Base-by-base conservation (phyloP, 768 basidiomycete genomes). In the Gloeophyllum trabeum region DNA sequence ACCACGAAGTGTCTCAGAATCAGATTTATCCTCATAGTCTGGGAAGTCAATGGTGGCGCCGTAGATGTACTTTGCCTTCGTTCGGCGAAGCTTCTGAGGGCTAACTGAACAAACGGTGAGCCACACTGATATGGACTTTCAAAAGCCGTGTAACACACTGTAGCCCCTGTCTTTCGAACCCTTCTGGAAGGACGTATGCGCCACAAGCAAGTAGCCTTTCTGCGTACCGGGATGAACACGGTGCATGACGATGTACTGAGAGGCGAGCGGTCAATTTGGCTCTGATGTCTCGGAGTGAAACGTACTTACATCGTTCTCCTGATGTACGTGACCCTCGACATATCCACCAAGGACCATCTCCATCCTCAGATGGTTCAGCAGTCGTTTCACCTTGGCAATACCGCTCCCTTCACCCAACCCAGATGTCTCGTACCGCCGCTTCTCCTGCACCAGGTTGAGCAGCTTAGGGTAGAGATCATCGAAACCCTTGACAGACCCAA, bases 401-500 rank as follows among this genome's bases (percentile, higher is more conserved):
- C 57, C 62, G 26, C 61, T 60, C 43, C 53, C 47, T 28, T 58
- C 56, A 25, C 58, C 56, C 6, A 79, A 58, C 2, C 70, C 71
- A 0, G 76, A 77, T 12, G 85, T 51, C 49, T 87, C 81, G 54
- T 99, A 99, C 48, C 60, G 58, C 47, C 91, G 70, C 54, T 75
- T 80, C 58, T 99, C 96, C 12, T 65, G 67, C 6, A 98, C 96
- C 39, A 99, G 67, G 56, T 96, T 76, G 25, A 99, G 61, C n/a
- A 94, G 61, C 57, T 91, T 94, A 3, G 94, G 94, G 56, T 98
- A 97, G 18, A 99, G 61, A 51, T 99, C 96, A 52, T 99, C 96
- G 55, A 94, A 96, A 16, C 94, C 96, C 60, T 97, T 96, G 50
- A 92, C 91, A 13, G 88, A 92, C 2, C 92, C 96, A 43, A 88